These are phyloP conservation scores for Hammondia hammondi DNA, from an alignment of 169 alveolate species.

Conservation along the genomic window DNA sequence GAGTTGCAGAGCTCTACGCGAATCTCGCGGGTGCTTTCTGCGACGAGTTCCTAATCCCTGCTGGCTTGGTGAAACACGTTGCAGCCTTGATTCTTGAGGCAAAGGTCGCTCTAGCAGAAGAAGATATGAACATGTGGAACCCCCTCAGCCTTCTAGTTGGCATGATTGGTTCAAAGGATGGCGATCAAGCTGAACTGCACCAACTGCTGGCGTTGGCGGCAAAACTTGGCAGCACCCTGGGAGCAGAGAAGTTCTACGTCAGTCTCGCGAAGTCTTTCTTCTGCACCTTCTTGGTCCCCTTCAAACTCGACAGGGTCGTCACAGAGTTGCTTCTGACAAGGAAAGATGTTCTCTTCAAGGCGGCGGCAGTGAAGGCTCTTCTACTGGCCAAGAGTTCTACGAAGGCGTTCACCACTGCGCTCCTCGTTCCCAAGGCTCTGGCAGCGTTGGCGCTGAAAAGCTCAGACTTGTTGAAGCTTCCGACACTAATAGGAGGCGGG, in stretches of 20 bases:
- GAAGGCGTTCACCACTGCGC: neutral
- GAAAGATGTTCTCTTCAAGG: neutral
- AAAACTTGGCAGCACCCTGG: neutral
- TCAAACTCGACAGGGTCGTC: neutral
- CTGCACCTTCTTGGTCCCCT: slow-evolving; percentile 17
- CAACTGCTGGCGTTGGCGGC: neutral
- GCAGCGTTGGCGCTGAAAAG: slow-evolving; percentile 10
- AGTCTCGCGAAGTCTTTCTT: neutral
- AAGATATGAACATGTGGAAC: neutral
- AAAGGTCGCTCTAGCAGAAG: neutral
- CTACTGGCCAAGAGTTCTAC: neutral
- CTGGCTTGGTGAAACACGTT: neutral
- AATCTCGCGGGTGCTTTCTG: slow-evolving; percentile 29
- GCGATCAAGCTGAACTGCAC: neutral
- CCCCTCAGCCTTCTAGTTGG: slow-evolving; percentile 2
- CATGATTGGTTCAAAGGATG: neutral
- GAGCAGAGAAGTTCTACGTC: neutral
- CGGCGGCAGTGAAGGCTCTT: slow-evolving; percentile 17
- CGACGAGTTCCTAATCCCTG: slow-evolving; percentile 21
- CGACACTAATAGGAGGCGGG: neutral
- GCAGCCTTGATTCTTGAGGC: neutral
- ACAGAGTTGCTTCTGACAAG: neutral
- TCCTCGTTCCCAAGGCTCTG: slow-evolving; percentile 11
- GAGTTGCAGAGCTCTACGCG: slow-evolving; percentile 30
- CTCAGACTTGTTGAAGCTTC: neutral